A percentile compares a stretch with the other conserved stretches of the same genome.
Evolutionary conservation across 495 filamentous ascomycete genomes (phyloP).

Genomic region (Penicillium goetzii): DNA sequence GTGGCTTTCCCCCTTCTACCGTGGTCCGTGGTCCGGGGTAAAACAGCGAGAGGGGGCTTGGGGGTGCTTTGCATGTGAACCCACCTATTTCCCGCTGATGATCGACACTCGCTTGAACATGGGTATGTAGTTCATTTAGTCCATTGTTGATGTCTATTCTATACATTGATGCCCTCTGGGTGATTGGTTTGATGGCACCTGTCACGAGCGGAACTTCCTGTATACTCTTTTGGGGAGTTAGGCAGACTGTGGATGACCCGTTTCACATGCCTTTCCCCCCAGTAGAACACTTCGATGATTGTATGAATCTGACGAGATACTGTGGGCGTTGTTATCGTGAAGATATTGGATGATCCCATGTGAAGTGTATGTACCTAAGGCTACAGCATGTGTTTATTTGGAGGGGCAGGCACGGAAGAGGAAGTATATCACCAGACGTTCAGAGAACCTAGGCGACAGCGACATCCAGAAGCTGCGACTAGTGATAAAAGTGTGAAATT

Average conservation of each 20-base stretch:
- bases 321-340: neutral
- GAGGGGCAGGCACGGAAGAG: neutral
- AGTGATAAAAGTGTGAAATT: neutral
- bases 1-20: slow-evolving; percentile 17
- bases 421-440: neutral
- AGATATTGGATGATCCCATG: neutral
- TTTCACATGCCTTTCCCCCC: neutral
- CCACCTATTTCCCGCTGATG: neutral
- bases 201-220: slow-evolving; percentile 8
- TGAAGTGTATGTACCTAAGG: neutral
- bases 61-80: slow-evolving; percentile 25
- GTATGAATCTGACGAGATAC: neutral
- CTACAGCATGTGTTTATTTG: neutral
- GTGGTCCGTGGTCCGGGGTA: slow-evolving; percentile 33
- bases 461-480: neutral
- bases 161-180: neutral
- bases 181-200: slow-evolving; percentile 9
- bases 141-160: neutral
- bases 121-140: neutral
- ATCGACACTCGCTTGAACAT: slow-evolving; percentile 7
- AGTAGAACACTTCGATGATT: neutral
- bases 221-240: neutral
- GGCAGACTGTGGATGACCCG: neutral
- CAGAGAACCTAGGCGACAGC: neutral
- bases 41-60: slow-evolving; percentile 19